phyloP scores from a whole-genome alignment of 495 filamentous ascomycete genomes.

The Aspergillus heteromorphus region DNA sequence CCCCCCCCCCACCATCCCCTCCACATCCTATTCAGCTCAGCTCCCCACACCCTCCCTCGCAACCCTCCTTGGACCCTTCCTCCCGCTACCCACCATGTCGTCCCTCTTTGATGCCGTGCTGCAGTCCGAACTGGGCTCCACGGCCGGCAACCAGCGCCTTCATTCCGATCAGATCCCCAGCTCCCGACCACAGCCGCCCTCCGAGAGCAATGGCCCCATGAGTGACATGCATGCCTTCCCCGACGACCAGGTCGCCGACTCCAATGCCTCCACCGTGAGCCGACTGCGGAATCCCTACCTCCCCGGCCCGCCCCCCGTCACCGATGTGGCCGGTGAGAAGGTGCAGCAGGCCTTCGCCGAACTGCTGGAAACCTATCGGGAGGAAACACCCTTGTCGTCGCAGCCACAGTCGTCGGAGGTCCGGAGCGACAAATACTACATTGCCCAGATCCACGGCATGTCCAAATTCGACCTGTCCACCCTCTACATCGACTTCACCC shows the following conservation, averaged over 20 bases:
- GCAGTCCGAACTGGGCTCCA: constrained; percentile 46
- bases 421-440: constrained; percentile 88
- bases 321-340: constrained; percentile 79
- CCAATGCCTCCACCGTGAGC: constrained; percentile 49
- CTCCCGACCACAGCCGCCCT: constrained; percentile 39
- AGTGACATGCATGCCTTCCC: constrained; percentile 50
- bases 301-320: constrained; percentile 69
- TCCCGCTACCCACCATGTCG: constrained; percentile 38
- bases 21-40: neutral
- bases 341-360: constrained; percentile 81
- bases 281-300: constrained; percentile 56
- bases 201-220: constrained; percentile 51
- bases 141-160: constrained; percentile 28
- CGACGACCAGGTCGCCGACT: constrained; percentile 58
- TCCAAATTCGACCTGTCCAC: constrained; percentile 82
- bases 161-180: constrained; percentile 40
- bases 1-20: neutral
- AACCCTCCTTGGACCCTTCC: constrained; percentile 23
- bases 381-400: constrained; percentile 67
- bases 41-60: neutral
- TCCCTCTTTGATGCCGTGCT: constrained; percentile 48
- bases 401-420: constrained; percentile 64
- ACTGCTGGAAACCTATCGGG: constrained; percentile 80
- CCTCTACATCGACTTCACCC: constrained; percentile 92
- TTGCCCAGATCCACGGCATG: constrained; percentile 92